Conservation (phyloP, 306 rosid species). For the Cucumis melo region DNA sequence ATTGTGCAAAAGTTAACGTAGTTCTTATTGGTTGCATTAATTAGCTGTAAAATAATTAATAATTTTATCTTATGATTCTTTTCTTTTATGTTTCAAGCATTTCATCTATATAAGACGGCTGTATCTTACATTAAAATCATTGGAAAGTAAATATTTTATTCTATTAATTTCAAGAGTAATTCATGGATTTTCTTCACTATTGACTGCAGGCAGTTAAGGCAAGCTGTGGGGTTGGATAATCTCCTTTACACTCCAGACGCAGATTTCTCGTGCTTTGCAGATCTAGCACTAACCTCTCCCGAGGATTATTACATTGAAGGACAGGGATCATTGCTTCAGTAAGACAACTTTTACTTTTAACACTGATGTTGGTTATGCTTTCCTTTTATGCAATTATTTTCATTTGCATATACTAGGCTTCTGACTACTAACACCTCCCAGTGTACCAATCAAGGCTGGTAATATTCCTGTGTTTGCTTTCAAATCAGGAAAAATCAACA, state of each 20-base stretch:
- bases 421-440: not conserved
- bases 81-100: too few species aligned
- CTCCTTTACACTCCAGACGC: constrained; percentile 99
- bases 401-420: not conserved
- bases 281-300: constrained; percentile 86
- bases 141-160: too few species aligned
- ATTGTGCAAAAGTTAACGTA: not conserved
- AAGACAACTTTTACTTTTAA: constrained; percentile 20
- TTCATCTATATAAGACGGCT: too few species aligned
- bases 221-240: constrained; percentile 83
- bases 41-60: too few species aligned
- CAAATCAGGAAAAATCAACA: not conserved
- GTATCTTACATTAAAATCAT: too few species aligned
- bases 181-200: constrained; percentile 24
- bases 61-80: too few species aligned
- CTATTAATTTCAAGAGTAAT: not conserved
- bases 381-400: not conserved
- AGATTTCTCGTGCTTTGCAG: constrained; percentile 97
- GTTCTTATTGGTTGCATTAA: not conserved
- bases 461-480: not conserved
- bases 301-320: constrained; percentile 90
- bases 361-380: not conserved
- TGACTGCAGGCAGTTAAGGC: constrained; percentile 48
- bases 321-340: constrained; percentile 98
- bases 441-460: not conserved